Evolutionary conservation across 2,329 filamentous ascomycete species (phyloP), one percentile per base, ranked within the genome.

Genomic region (Corynespora cassiicola): DNA sequence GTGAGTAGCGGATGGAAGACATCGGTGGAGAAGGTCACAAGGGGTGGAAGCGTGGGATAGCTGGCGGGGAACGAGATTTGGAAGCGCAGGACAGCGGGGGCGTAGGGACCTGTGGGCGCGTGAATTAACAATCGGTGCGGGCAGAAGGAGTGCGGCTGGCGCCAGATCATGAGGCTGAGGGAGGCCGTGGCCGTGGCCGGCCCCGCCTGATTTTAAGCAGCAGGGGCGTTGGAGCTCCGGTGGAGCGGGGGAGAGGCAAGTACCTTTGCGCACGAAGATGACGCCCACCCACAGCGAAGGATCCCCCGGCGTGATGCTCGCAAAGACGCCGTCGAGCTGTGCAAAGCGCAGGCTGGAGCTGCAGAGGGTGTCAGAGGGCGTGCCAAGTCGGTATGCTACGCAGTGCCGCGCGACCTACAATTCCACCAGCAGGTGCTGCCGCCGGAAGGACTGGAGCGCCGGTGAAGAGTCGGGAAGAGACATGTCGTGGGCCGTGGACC

Each of bases 1-100:
- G 91, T 90, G 52, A 97, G 85, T 26, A 99, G 78, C 12, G 92
- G 92, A 66, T 99, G 92, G 68, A 97, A 99, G 53, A 97, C 86
- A 65, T 97, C 92, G 54, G 89, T 95, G 29, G 84, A 81, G 69
- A 99, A 96, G 37, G 86, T 92, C 51, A 99, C 82, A 12, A 91
- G 76, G 7, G 94, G 94, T 33, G 92, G 88, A 14, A 88, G 73
- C 34, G 78, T 73, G 9, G 92, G 92, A 65, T 95, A 96, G 24
- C 80, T 78, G 45, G 86, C 77, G 22, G 91, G 88, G 58, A 97
- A 97, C 16, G 85, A 86, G 50, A 97, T 87, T 54, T 94, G 86
- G 70, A 97, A 95, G 58, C 91, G 87, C 47, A 97, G 80, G 56
- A 96, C 81, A 30, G 90, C 88, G 42, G 88, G 85, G 14, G 88